phyloP scores from a whole-genome alignment of 257 asterid species.

The Cruciata laevipes region DNA sequence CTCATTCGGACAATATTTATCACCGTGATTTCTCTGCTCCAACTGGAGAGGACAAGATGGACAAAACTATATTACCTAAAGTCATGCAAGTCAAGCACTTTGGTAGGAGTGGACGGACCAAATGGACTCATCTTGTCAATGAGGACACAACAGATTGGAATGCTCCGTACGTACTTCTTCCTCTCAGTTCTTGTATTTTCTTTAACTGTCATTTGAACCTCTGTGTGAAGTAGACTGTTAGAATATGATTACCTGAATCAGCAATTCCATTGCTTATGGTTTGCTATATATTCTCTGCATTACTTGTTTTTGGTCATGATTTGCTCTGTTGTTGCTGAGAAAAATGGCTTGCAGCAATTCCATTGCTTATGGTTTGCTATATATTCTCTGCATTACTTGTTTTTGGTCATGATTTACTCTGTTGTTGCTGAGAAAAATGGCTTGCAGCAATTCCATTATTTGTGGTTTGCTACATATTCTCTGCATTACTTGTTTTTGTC shows the following conservation, averaged over 20 bases:
- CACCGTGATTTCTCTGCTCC: constrained; percentile 83
- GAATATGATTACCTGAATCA: neutral
- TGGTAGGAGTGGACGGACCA: constrained; percentile 95
- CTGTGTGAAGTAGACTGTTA: neutral
- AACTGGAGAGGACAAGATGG: constrained; percentile 92
- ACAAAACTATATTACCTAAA: constrained; percentile 77
- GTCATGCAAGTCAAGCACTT: constrained; percentile 98
- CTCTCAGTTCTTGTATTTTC: constrained; percentile 15
- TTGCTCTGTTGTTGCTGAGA: neutral
- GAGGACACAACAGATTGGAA: constrained; percentile 99
- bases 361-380: neutral
- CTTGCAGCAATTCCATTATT: neutral
- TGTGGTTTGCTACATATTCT: neutral
- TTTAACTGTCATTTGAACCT: constrained; percentile 5
- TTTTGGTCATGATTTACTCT: neutral
- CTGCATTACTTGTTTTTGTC: neutral
- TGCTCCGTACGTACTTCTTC: constrained; percentile 59
- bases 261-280: neutral
- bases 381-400: neutral
- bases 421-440: neutral
- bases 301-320: neutral
- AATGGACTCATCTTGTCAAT: constrained; percentile 93
- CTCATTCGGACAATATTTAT: constrained; percentile 43
- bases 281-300: neutral
- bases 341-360: neutral